Evolutionary conservation across 2,329 filamentous ascomycete genomes (phyloP).

Genomic region (Samsoniella hepiali): DNA sequence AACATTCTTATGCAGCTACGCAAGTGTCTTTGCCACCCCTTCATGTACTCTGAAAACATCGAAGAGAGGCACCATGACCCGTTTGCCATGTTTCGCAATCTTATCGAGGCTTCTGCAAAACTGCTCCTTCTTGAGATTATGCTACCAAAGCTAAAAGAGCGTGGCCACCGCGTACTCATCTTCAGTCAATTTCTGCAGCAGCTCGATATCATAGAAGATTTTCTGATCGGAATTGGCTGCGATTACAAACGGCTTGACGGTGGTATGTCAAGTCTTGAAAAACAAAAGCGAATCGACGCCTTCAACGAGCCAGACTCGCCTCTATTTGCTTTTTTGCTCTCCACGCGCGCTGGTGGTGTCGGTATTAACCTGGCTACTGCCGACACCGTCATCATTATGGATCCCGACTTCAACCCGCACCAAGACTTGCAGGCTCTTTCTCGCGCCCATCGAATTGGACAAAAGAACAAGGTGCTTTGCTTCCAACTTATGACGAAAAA

Average conservation of each 20-base stretch:
- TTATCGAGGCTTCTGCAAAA: constrained; percentile 90
- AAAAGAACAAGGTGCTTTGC: constrained; percentile 92
- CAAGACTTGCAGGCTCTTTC: constrained; percentile 96
- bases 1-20: constrained; percentile 95
- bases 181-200: constrained; percentile 95
- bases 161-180: constrained; percentile 85
- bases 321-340: constrained; percentile 87
- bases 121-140: constrained; percentile 79
- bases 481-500: constrained; percentile 91
- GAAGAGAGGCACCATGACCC: constrained; percentile 72
- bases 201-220: constrained; percentile 89
- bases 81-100: constrained; percentile 67
- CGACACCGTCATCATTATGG: constrained; percentile 95
- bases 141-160: constrained; percentile 79
- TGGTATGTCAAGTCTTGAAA: constrained; percentile 73
- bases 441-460: constrained; percentile 91
- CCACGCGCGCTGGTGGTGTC: constrained; percentile 90
- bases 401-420: constrained; percentile 96
- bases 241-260: constrained; percentile 82
- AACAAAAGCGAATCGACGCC: constrained; percentile 90
- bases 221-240: constrained; percentile 71
- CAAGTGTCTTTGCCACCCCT: constrained; percentile 93
- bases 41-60: constrained; percentile 86
- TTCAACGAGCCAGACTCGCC: constrained; percentile 83
- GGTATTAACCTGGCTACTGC: constrained; percentile 97